Evolutionary conservation across 2,329 filamentous ascomycete species (phyloP).

Genomic region (Exserohilum rostratum): DNA sequence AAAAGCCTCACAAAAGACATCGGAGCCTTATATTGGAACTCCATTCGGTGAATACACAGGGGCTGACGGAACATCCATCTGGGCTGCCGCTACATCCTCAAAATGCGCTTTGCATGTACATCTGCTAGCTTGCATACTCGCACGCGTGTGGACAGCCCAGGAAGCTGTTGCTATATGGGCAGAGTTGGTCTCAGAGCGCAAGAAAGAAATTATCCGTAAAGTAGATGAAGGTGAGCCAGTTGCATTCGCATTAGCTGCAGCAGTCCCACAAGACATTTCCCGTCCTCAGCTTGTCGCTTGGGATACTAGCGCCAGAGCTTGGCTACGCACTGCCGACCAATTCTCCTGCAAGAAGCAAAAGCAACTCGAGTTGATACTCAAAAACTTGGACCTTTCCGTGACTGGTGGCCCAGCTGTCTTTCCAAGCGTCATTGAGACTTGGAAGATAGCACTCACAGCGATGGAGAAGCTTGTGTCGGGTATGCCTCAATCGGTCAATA

Average conservation of each 20-base stretch:
- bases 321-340: conserved; percentile 20
- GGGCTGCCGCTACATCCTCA: conserved; percentile 49
- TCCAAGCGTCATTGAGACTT: conserved; percentile 8
- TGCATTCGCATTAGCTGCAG: conserved; percentile 1
- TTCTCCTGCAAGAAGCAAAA: conserved; percentile 5
- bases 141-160: conserved; percentile 32
- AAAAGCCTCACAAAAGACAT: neutral
- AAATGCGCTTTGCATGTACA: conserved; percentile 35
- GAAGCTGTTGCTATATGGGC: conserved; percentile 46
- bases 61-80: conserved; percentile 44
- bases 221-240: conserved; percentile 31
- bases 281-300: conserved; percentile 16
- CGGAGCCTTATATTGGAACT: neutral
- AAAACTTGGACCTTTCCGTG: conserved; percentile 15
- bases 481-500: conserved; percentile 2
- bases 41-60: conserved; percentile 33
- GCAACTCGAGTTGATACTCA: conserved; percentile 19
- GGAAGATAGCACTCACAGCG: neutral
- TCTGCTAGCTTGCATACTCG: conserved; percentile 49
- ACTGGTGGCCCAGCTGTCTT: neutral
- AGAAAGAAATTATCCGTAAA: conserved; percentile 1
- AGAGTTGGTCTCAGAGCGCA: conserved; percentile 35
- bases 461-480: neutral
- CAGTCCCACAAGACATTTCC: conserved; percentile 3
- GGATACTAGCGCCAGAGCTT: conserved; percentile 22